These are phyloP conservation scores for Pistacia vera DNA, from an alignment of 345 rosid species.

Conservation along the genomic window DNA sequence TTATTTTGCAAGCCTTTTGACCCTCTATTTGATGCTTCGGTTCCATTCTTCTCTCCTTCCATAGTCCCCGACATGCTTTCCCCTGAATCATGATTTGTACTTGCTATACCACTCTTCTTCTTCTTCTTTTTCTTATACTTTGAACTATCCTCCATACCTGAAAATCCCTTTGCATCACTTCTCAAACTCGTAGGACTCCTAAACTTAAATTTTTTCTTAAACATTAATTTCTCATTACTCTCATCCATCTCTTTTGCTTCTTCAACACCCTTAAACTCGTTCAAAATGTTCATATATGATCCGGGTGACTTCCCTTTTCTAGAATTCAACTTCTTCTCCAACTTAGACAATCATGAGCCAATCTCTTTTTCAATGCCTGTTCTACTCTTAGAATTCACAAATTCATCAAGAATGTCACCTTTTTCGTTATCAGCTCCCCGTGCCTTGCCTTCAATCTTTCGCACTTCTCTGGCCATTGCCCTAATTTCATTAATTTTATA, in stretches of 20 bases:
- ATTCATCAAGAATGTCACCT: conserved; percentile 28
- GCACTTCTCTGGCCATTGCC: conserved; percentile 72
- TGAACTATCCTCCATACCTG: conserved; percentile 27
- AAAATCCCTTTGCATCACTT: conserved; percentile 52
- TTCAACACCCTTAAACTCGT: conserved; percentile 25
- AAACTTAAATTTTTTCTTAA: conserved; percentile 62
- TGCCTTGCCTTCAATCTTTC: conserved; percentile 50
- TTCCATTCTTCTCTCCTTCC: conserved; percentile 12
- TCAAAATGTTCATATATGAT: conserved; percentile 29
- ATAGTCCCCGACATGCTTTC: background rate
- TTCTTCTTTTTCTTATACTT: conserved; percentile 10
- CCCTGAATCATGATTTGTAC: conserved; percentile 2
- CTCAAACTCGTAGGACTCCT: conserved; percentile 27
- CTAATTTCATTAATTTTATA: conserved; percentile 68
- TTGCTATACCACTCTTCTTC: background rate
- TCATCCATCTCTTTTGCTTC: conserved; percentile 25
- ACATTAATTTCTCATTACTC: conserved; percentile 37
- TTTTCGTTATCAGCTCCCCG: conserved; percentile 28
- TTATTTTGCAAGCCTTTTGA: conserved; percentile 16
- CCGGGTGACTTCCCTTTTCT: conserved; percentile 50
- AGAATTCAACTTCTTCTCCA: conserved; percentile 61
- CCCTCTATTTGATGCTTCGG: conserved; percentile 4
- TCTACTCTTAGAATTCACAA: conserved; percentile 29
- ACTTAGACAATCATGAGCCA: conserved; percentile 51
- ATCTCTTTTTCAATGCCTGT: conserved; percentile 66